Conservation (phyloP, 306 rosid genomes). For the Lathyrus aphaca region DNA sequence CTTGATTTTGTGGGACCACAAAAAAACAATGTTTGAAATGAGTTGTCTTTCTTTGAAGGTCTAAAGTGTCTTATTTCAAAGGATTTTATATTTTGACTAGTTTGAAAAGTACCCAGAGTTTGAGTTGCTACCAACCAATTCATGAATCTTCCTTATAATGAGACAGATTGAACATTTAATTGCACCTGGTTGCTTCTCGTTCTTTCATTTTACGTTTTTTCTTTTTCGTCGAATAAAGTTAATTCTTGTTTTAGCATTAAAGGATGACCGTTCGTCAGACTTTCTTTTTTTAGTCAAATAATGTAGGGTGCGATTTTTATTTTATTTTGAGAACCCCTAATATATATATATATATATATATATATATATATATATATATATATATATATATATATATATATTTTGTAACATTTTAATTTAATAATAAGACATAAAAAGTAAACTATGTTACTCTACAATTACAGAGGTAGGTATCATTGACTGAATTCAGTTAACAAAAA, state of each 20-base stretch:
- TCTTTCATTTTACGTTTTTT: not conserved
- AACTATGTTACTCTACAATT: no score
- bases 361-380: no score
- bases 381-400: no score
- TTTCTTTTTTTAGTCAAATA: conserved; percentile 25
- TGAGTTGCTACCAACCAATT: conserved; percentile 32
- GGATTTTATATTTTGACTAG: not conserved
- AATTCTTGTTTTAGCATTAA: conserved; percentile 11
- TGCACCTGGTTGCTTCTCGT: conserved; percentile 36
- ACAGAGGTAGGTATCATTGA: no score
- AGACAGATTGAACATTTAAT: conserved; percentile 20
- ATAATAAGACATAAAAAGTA: no score
- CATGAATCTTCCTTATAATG: conserved; percentile 29
- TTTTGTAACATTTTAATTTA: no score
- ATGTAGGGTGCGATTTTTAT: conserved; percentile 9
- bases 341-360: no score
- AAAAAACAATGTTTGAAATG: not conserved
- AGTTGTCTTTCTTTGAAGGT: conserved; percentile 10
- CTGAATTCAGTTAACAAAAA: no score
- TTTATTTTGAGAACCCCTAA: no score
- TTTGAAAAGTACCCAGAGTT: conserved; percentile 12
- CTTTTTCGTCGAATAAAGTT: conserved; percentile 18
- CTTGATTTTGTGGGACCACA: conserved; percentile 41
- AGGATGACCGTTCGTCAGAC: not conserved
- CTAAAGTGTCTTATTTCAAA: not conserved